phyloP scores from a whole-genome alignment of 169 alveolate genomes.

The Plasmodium gaboni region DNA sequence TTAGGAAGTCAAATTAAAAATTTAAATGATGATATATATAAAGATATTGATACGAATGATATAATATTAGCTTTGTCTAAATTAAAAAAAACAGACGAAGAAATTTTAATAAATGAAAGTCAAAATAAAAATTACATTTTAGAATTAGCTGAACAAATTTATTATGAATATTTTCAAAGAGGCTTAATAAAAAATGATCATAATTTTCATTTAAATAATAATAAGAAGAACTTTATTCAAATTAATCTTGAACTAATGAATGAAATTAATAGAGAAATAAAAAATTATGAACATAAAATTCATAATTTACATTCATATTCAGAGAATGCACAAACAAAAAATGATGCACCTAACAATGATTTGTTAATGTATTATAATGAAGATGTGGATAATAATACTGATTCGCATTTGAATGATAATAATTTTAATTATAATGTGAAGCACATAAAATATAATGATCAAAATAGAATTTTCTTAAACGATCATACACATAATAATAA shows the following conservation, averaged over 20 bases:
- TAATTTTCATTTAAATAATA: slow-evolving; percentile 36
- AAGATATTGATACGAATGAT: slow-evolving; percentile 70
- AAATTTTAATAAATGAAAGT: slow-evolving; percentile 47
- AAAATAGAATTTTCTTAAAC: slow-evolving; percentile 3
- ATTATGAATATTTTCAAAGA: slow-evolving; percentile 54
- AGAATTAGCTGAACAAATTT: slow-evolving; percentile 63
- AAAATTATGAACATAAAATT: slow-evolving; percentile 33
- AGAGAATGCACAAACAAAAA: slow-evolving; percentile 16
- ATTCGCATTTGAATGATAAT: slow-evolving; percentile 18
- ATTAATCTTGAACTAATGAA: slow-evolving; percentile 49
- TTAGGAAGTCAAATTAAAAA: slow-evolving; percentile 69
- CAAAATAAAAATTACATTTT: slow-evolving; percentile 48
- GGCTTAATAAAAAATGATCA: slow-evolving; percentile 42
- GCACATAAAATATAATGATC: slow-evolving; percentile 10
- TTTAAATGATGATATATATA: slow-evolving; percentile 60
- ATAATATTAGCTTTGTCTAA: slow-evolving; percentile 65
- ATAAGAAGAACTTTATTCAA: slow-evolving; percentile 19
- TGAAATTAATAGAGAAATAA: slow-evolving; percentile 53
- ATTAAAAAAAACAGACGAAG: slow-evolving; percentile 50
- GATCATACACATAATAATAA: slow-evolving; percentile 16
- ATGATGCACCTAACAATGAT: background rate
- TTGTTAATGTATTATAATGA: slow-evolving; percentile 1
- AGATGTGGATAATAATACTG: slow-evolving; percentile 7
- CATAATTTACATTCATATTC: slow-evolving; percentile 15
- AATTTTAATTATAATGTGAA: slow-evolving; percentile 26